Evolutionary conservation across 1,284 basidiomycete genomes (phyloP), one percentile per base, ranked within the genome.

Genomic region (Volvariella volvacea): DNA sequence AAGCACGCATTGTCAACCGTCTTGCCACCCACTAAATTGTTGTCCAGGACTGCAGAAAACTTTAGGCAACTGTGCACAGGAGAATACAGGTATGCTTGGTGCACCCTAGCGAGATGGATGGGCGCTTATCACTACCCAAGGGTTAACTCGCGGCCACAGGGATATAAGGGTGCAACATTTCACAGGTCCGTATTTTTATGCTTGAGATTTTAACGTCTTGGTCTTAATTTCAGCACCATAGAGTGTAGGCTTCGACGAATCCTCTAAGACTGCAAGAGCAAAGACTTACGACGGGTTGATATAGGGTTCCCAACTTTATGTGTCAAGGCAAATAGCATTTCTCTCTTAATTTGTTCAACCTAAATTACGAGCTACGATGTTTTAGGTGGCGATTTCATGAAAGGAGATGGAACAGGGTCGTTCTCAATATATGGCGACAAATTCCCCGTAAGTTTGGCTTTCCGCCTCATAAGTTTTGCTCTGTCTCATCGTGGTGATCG

Each of bases 41-140:
- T 6, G 7, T 6, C 6, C 52, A 91, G 88, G 58, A 98, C 95
- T 0, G 90, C 92, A 1, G 96, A 99, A 67, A 99, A 99, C 71
- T 99, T 99, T 57, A 76, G 95, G 47, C 94, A 98, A 56, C 70
- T 98, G 16, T 98, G 95, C 60, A 98, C 95, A 0, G 95, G 96
- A 22, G 94, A 98, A 67, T 90, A 84, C 65, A 78, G 91, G 89
- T 92, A 44, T 17, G 59, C 17, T 15, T 19, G 10, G 10, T 28
- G 1, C 15, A 36, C 37, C 32, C 2, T 37, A 14, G 17, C n/a
- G 6, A 40, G 31, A 44, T 31, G 15, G 28, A 28, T 16, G 21
- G 6, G 16, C 12, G 9, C 9, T 30, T 10, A 15, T 15, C 9
- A 1, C 21, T 30, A 4, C 12, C 30, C 9, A 56, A 92, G 92